Conservation (phyloP, 2,329 filamentous ascomycete species). For the Periconia digitata region DNA sequence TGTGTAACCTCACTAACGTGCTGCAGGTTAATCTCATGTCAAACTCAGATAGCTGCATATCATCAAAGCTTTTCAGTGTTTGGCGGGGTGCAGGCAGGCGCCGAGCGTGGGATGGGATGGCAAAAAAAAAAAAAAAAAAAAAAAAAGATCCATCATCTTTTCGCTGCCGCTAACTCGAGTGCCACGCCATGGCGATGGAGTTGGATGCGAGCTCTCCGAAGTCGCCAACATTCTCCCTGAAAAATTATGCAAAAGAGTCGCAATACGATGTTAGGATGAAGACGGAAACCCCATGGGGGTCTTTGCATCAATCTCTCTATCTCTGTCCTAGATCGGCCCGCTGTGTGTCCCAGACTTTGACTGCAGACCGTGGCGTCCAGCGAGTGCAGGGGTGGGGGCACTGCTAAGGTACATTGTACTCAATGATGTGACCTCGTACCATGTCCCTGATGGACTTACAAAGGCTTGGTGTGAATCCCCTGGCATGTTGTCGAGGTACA, state of each 20-base stretch:
- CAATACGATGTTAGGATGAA: no score
- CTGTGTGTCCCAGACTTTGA: slow-evolving; percentile 26
- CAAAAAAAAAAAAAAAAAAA: slow-evolving; percentile 22
- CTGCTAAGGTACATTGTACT: slow-evolving; percentile 29
- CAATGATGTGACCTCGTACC: slow-evolving; percentile 34
- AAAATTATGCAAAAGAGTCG: background rate
- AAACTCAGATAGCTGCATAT: slow-evolving; percentile 23
- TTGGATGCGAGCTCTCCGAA: slow-evolving; percentile 1
- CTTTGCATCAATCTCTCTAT: background rate
- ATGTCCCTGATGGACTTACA: slow-evolving; percentile 23
- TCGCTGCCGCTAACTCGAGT: slow-evolving; percentile 1
- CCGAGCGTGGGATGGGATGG: slow-evolving; percentile 10
- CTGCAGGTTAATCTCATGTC: slow-evolving; percentile 34
- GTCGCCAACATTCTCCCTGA: background rate
- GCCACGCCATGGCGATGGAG: background rate
- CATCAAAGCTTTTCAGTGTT: slow-evolving; percentile 7
- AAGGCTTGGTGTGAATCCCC: slow-evolving; percentile 2
- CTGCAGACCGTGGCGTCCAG: slow-evolving; percentile 26
- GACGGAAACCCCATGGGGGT: no score
- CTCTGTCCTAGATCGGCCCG: slow-evolving; percentile 17
- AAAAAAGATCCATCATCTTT: slow-evolving; percentile 33
- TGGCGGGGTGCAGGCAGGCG: slow-evolving; percentile 12
- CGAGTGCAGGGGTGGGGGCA: slow-evolving; percentile 23
- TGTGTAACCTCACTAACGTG: slow-evolving; percentile 35
- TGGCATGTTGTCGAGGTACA: slow-evolving; percentile 25